Evolutionary conservation across 495 filamentous ascomycete genomes (phyloP), one percentile per base, ranked within the genome.

Genomic region (Lophiotrema nucula): DNA sequence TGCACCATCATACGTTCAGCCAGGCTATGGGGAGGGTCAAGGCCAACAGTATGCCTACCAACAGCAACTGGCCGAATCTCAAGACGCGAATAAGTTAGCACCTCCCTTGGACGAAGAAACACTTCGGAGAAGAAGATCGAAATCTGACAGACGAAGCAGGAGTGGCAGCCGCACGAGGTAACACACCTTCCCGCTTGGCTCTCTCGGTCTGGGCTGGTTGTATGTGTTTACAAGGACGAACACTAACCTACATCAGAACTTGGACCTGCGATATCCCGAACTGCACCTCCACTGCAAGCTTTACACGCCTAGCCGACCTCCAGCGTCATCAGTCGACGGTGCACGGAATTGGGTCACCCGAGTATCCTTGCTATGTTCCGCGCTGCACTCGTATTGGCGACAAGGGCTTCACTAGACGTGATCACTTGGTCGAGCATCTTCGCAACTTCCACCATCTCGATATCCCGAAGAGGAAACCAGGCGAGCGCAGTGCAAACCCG

Each of bases 251-350:
- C n/a, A 8, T 6, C 51, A 72, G 71, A 50, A 72, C 71, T 10
- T 78, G 75, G 53, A 70, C 72, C 15, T 83, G 77, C 54, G 60
- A 67, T 5, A 71, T 77, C 58, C 69, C 73, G 10, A 61, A 71
- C 50, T 83, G 80, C 64, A 69, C 68, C 38, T 76, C 71, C 51
- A 66, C 70, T 18, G 65, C 61, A 18, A 52, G 54, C 33, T 82
- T 81, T 68, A 77, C 75, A 10, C 77, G 81, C 47, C 68, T 72
- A 25, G 78, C 79, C 25, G 81, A 84, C 58, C 67, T 82, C 22
- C 76, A 79, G 58, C 76, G 81, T 12, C 81, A 84, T 58, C 70
- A 77, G 51, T 67, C 73, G 13, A 78, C 74, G 51, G 76, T 78
- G 10, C 81, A 84, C 62, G 51, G 57, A 2, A 50, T 46, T 15